A percentile compares a stretch with the other conserved stretches of the same genome.
Conservation (phyloP, 345 rosid genomes). For the Stellera chamaejasme region DNA sequence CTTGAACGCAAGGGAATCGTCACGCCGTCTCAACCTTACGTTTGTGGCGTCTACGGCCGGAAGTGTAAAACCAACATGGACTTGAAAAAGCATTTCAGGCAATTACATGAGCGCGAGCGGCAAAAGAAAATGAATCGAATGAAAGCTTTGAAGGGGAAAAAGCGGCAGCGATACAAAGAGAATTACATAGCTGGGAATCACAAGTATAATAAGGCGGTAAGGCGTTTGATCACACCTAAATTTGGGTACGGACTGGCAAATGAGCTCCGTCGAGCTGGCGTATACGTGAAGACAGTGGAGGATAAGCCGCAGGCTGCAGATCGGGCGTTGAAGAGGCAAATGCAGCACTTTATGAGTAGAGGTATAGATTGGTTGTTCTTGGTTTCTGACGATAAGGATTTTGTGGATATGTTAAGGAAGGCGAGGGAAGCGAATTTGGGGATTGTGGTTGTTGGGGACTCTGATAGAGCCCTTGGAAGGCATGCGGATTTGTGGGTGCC, state of each 20-base stretch:
- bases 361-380: constrained; percentile 82
- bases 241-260: constrained; percentile 66
- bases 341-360: constrained; percentile 80
- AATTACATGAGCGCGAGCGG: constrained; percentile 84
- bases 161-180: constrained; percentile 66
- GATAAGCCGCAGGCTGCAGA: constrained; percentile 97
- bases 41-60: constrained; percentile 76
- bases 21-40: constrained; percentile 31
- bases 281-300: constrained; percentile 71
- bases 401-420: constrained; percentile 62
- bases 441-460: constrained; percentile 78
- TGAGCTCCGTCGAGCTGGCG: constrained; percentile 78
- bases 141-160: constrained; percentile 78
- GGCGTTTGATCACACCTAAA: constrained; percentile 51
- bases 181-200: constrained; percentile 59
- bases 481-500: constrained; percentile 90
- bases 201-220: constrained; percentile 69
- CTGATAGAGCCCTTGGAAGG: constrained; percentile 55
- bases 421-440: constrained; percentile 70
- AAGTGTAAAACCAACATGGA: constrained; percentile 77
- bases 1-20: constrained; percentile 54
- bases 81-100: constrained; percentile 79
- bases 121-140: constrained; percentile 74
- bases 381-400: constrained; percentile 87
- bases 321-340: constrained; percentile 94